Evolutionary conservation across 805 yeast genomes (phyloP).

Genomic region (Metschnikowia peoriensis): DNA sequence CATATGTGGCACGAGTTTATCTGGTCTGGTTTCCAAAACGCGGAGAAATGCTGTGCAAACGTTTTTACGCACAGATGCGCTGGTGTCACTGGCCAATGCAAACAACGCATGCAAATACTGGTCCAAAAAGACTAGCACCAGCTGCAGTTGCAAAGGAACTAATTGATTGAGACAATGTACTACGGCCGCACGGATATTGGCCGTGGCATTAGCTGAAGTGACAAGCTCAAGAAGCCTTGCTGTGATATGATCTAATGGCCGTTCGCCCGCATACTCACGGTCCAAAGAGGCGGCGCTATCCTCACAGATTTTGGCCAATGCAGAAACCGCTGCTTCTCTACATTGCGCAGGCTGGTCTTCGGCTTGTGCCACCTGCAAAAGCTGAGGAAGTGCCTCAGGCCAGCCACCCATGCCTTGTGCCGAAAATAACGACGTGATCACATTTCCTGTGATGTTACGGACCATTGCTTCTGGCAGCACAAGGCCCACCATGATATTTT

Average conservation of each 20-base stretch:
- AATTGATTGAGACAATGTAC: slow-evolving; percentile 76
- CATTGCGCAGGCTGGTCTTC: slow-evolving; percentile 20
- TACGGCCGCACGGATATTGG: slow-evolving; percentile 58
- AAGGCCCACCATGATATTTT: slow-evolving; percentile 54
- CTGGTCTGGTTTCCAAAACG: slow-evolving; percentile 75
- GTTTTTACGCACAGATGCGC: slow-evolving; percentile 62
- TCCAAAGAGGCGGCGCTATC: slow-evolving; percentile 72
- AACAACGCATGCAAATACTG: slow-evolving; percentile 64
- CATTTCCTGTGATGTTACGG: slow-evolving; percentile 87
- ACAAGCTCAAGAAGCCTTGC: slow-evolving; percentile 9
- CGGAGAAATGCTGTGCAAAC: slow-evolving; percentile 74
- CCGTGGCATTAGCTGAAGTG: slow-evolving; percentile 35
- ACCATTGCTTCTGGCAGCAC: slow-evolving; percentile 57
- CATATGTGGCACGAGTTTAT: slow-evolving; percentile 73
- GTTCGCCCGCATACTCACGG: slow-evolving; percentile 57
- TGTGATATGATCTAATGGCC: slow-evolving; percentile 68
- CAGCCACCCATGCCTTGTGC: slow-evolving; percentile 65
- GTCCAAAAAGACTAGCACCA: slow-evolving; percentile 64
- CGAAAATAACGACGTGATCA: slow-evolving; percentile 76
- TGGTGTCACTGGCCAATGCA: slow-evolving; percentile 60
- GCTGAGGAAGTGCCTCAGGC: slow-evolving; percentile 71
- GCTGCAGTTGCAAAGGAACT: slow-evolving; percentile 65
- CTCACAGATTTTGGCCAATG: slow-evolving; percentile 86
- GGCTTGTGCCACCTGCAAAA: slow-evolving; percentile 52
- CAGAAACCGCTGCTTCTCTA: slow-evolving; percentile 76